Evolutionary conservation across 768 basidiomycete genomes (phyloP), one percentile per base, ranked within the genome.

Genomic region (Mycena crocata): DNA sequence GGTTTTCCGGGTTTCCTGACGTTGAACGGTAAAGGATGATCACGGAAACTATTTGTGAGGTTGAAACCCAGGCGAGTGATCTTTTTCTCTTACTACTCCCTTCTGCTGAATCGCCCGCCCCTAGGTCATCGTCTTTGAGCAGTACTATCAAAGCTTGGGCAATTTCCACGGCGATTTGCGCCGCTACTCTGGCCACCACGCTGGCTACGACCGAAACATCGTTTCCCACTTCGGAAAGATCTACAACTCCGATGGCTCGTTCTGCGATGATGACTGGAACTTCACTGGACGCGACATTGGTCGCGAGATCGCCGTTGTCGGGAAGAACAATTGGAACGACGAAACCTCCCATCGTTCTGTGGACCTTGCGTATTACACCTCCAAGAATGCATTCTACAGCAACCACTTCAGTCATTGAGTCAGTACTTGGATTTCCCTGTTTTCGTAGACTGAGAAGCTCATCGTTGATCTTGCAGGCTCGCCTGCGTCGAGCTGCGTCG

Each of bases 31-130:
- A 39, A 54, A 84, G 84, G 73, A 80, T 85, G 72, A 80, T 84
- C 69, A 77, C 79, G 35, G 82, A 85, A 72, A 79, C 81, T 51
- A 78, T 84, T 57, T 86, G 85, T 70, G 83, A 85, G 55, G 85
- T 86, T 49, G 85, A 86, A 66, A 79, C 80, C 28, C 85, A 86
- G 64, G 72, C 69, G 9, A 42, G 9, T 37, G 9, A 9, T 17
- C 37, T 17, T 21, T 62, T 76, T 31, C 46, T 55, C 34, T 51
- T 30, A 51, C 17, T 30, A 12, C 12, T 12, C 6, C 9, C 24
- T 28, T 7, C 6, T 15, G 13, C 32, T 51, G 12, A 28, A 9
- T 37, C 12, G 15, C 17, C 26, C 6, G 26, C 30, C 13, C 5
- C 26, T 15, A 51, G 67, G 79, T 78, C 62, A 78, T 83, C 60